Percentiles rank a stretch among this genome's conserved stretches.
phyloP scores from a whole-genome alignment of 192 early-diverging fungal species.

The Backusella tuberculispora region DNA sequence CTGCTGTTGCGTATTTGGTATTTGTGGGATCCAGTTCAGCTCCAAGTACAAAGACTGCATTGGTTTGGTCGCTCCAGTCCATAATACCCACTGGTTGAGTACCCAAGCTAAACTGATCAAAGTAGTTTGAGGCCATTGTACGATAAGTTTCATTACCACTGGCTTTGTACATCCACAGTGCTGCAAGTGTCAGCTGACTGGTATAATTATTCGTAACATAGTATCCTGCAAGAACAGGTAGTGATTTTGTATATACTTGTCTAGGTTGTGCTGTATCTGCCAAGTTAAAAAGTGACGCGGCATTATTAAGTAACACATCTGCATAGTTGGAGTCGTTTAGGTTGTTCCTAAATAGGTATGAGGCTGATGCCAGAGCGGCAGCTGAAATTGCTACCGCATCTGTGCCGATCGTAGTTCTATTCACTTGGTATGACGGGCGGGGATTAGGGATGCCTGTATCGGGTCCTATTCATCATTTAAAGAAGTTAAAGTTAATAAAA shows the following conservation, averaged over 20 bases:
- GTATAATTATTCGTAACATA: slow-evolving; percentile 49
- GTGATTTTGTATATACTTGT: slow-evolving; percentile 44
- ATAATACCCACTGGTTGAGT: slow-evolving; percentile 31
- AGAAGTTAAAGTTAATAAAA: not conserved
- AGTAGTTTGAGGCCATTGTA: slow-evolving; percentile 49
- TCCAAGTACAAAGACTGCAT: slow-evolving; percentile 52
- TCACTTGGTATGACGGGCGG: slow-evolving; percentile 54
- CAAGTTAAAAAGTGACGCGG: slow-evolving; percentile 48
- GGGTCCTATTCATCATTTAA: slow-evolving; percentile 26
- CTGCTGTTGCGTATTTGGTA: slow-evolving; percentile 40
- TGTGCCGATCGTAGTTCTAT: slow-evolving; percentile 51
- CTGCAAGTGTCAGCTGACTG: slow-evolving; percentile 57
- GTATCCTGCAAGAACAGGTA: slow-evolving; percentile 41
- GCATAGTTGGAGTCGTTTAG: slow-evolving; percentile 55
- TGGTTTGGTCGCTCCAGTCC: slow-evolving; percentile 58
- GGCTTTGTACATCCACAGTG: slow-evolving; percentile 60
- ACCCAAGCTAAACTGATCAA: slow-evolving; percentile 44
- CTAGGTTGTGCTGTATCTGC: slow-evolving; percentile 54
- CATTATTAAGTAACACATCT: slow-evolving; percentile 44
- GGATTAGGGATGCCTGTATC: slow-evolving; percentile 51
- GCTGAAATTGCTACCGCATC: slow-evolving; percentile 58
- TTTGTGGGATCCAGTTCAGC: slow-evolving; percentile 41
- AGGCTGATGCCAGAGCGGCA: slow-evolving; percentile 58
- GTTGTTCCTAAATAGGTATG: slow-evolving; percentile 54
- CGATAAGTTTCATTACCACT: slow-evolving; percentile 50